Evolutionary conservation across 2,329 filamentous ascomycete species (phyloP).

Genomic region (Oidium heveae): DNA sequence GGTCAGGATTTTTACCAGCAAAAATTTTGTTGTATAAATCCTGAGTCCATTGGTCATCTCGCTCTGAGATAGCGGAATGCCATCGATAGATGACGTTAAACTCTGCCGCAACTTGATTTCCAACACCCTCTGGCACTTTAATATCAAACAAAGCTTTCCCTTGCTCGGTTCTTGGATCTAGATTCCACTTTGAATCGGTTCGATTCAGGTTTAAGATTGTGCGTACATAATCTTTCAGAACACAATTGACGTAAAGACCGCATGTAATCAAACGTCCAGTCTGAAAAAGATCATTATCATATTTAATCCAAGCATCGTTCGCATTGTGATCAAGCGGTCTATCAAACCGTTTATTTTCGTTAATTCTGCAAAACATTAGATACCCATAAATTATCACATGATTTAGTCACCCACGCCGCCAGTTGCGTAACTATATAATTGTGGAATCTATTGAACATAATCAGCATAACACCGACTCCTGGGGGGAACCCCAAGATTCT

Average conservation of each 20-base stretch:
- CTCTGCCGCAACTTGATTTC: conserved; percentile 66
- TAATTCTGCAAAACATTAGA: too few relatives aligned
- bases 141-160: conserved; percentile 21
- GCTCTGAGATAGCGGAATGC: conserved; percentile 54
- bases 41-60: conserved; percentile 61
- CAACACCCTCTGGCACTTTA: conserved; percentile 43
- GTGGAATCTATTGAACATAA: too few relatives aligned
- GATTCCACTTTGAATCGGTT: conserved; percentile 24
- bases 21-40: conserved; percentile 39
- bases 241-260: conserved; percentile 58
- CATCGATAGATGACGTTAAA: conserved; percentile 78
- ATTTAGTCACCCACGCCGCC: too few relatives aligned
- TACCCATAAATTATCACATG: too few relatives aligned
- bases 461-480: too few relatives aligned
- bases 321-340: too few relatives aligned
- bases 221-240: conserved; percentile 51
- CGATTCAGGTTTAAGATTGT: conserved; percentile 23
- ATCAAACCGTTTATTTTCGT: too few relatives aligned
- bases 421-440: too few relatives aligned
- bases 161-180: conserved; percentile 50
- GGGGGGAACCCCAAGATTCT: too few relatives aligned
- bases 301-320: too few relatives aligned
- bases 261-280: too few relatives aligned
- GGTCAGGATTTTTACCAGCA: conserved; percentile 20
- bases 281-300: too few relatives aligned